These are phyloP conservation scores for Geotrichum citri-aurantii DNA, from an alignment of 1,139 yeast species.

Conservation along the genomic window DNA sequence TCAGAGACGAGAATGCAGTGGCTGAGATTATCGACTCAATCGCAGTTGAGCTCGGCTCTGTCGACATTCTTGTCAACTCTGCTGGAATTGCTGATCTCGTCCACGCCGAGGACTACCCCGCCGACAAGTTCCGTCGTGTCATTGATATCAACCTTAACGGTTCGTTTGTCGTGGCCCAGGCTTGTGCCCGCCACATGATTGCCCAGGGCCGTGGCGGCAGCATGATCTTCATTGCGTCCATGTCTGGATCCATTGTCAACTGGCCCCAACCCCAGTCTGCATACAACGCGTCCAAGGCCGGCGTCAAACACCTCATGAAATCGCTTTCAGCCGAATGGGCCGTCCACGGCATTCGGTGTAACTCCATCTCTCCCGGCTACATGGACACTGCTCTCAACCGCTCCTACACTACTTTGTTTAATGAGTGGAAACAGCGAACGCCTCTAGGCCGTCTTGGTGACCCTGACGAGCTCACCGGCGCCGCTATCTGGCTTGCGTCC, in stretches of 20 bases:
- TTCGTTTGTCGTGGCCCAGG: constrained; percentile 62
- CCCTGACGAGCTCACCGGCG: constrained; percentile 63
- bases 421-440: constrained; percentile 54
- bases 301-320: constrained; percentile 49
- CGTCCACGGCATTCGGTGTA: constrained; percentile 47
- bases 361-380: constrained; percentile 54
- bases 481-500: constrained; percentile 59
- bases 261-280: constrained; percentile 60
- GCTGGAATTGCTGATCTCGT: constrained; percentile 79
- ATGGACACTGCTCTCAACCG: constrained; percentile 53
- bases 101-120: constrained; percentile 77
- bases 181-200: constrained; percentile 71
- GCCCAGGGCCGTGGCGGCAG: constrained; percentile 45
- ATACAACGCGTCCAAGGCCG: constrained; percentile 59
- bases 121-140: constrained; percentile 65
- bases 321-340: constrained; percentile 59
- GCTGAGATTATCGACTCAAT: constrained; percentile 48
- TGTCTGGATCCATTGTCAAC: constrained; percentile 62
- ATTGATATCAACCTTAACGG: constrained; percentile 76
- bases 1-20: constrained; percentile 52
- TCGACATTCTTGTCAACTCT: constrained; percentile 61
- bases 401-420: constrained; percentile 44
- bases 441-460: constrained; percentile 66
- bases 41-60: constrained; percentile 53
- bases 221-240: constrained; percentile 56